A percentile compares a stretch with the other conserved stretches of the same genome.
These are phyloP conservation scores for Testicularia cyperi DNA, from an alignment of 1,284 basidiomycete species.

Conservation along the genomic window DNA sequence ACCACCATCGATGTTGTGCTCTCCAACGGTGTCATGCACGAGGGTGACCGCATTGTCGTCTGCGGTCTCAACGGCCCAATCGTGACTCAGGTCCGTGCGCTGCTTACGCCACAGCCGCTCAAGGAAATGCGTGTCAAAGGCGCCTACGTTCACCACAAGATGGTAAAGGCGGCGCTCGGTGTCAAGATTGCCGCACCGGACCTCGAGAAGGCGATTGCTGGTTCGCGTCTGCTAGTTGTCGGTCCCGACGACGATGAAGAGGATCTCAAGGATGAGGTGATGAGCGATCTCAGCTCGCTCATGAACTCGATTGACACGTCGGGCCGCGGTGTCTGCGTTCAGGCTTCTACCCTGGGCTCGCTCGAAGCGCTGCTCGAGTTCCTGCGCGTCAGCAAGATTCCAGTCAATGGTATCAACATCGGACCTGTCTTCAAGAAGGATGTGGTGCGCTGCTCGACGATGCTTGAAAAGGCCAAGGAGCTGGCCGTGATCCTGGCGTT, in stretches of 20 bases:
- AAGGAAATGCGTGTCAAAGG: conserved; percentile 97
- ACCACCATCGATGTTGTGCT: conserved; percentile 97
- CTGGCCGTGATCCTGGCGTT: conserved; percentile 94
- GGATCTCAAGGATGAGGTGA: conserved; percentile 88
- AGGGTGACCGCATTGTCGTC: conserved; percentile 93
- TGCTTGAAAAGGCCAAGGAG: conserved; percentile 96
- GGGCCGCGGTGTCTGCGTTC: conserved; percentile 93
- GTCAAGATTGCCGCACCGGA: conserved; percentile 95
- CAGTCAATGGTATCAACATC: conserved; percentile 84
- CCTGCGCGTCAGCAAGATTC: conserved; percentile 92
- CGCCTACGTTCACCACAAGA: conserved; percentile 94
- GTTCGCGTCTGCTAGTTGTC: conserved; percentile 86
- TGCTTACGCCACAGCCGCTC: conserved; percentile 94
- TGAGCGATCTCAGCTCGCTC: conserved; percentile 90
- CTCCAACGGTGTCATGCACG: conserved; percentile 88
- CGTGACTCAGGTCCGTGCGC: conserved; percentile 87
- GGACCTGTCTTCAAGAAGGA: conserved; percentile 97
- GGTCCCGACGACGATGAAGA: conserved; percentile 96
- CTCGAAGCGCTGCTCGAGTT: conserved; percentile 96
- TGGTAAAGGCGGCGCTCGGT: conserved; percentile 95
- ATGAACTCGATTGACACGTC: conserved; percentile 90
- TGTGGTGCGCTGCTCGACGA: conserved; percentile 86
- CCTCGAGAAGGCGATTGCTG: conserved; percentile 98
- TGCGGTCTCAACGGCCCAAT: conserved; percentile 98
- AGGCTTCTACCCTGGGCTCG: conserved; percentile 95